Evolutionary conservation across 768 basidiomycete species (phyloP), one percentile per base, ranked within the genome.

Genomic region (Asterophora parasitica): DNA sequence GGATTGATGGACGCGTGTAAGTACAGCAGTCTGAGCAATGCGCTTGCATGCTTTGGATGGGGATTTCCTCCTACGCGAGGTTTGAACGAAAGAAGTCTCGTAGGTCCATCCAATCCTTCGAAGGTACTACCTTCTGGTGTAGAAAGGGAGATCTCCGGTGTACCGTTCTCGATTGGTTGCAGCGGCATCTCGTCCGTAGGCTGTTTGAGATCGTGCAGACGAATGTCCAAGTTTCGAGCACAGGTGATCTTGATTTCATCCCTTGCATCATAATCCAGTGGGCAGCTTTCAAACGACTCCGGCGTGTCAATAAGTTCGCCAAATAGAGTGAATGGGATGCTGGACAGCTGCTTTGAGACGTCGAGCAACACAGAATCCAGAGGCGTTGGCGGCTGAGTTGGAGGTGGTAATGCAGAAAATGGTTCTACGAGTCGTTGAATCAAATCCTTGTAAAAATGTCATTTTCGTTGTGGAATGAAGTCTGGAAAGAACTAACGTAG

Each of bases 1-100:
- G 88, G 85, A 62, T 91, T 89, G 17, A 90, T 72, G 23, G 74
- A 70, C 30, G 73, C 75, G 61, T 90, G 88, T 16, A 89, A 58
- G 62, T 85, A 91, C 13, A 89, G 67, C 27, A 91, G 66, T 32
- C 88, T 81, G 17, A 85, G 65, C 37, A 90, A 68, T 0, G 83
- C 78, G 7, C 83, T 78, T 13, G 73, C 67, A 58, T 88, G 87
- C 44, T 66, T 73, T 11, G 70, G 76, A 57, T 87, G 83, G 15
- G 74, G 75, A 26, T 69, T 70, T 4, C 73, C 69, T 20, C 73
- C 62, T 20, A 65, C 64, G 49, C 71, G 71, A 4, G 72, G 56
- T 41, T 73, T 73, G 11, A 79, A 77, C 15, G 73, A 62, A 9
- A 79, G 61, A 23, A 82, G 58, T 1, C 78, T 77, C 16, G 66